Evolutionary conservation across 2,329 filamentous ascomycete genomes (phyloP), one percentile per base, ranked within the genome.

Genomic region (Colletotrichum karsti): DNA sequence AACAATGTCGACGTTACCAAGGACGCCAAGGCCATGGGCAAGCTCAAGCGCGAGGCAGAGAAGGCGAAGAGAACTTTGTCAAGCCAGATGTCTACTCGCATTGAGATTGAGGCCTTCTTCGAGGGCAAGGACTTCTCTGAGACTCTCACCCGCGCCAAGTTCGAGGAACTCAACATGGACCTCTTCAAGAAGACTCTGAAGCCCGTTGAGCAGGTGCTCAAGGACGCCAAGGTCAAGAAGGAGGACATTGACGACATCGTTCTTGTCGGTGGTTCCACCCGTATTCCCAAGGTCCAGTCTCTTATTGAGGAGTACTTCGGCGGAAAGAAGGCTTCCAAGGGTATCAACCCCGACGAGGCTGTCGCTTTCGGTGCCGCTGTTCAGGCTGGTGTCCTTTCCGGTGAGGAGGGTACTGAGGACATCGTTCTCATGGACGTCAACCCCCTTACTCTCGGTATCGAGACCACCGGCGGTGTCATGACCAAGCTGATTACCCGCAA

Each of bases 111-210:
- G 84, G 92, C 93, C 74, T 97, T 99, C 92, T 92, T 93, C 85
- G 91, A 97, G 76, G 96, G 96, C 86, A 92, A 97, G 74, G 96
- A 98, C 83, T 97, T 98, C 88, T 98, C 95, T 54, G 95, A 98
- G 91, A 98, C 94, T 71, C 90, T 99, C 59, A 98, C 95, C 81
- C 93, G 95, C 76, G 96, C 96, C 88, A 98, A 98, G 90, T 98
- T 99, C 78, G 96, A 99, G 86, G 95, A 98, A 85, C 90, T 98
- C 77, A 98, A 98, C 92, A 95, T 95, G 76, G 95, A 98, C 78
- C 91, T 98, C 70, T 98, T 98, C 92, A 97, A 97, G 92, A 97
- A 96, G 90, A 98, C 96, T 67, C 90, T 98, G 73, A 97, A 98
- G 91, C 95, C 96, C 66, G 96, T 98, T 74, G 94, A 98, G 87